Evolutionary conservation across 2,329 filamentous ascomycete genomes (phyloP).

Genomic region (Diaporthe sp.): DNA sequence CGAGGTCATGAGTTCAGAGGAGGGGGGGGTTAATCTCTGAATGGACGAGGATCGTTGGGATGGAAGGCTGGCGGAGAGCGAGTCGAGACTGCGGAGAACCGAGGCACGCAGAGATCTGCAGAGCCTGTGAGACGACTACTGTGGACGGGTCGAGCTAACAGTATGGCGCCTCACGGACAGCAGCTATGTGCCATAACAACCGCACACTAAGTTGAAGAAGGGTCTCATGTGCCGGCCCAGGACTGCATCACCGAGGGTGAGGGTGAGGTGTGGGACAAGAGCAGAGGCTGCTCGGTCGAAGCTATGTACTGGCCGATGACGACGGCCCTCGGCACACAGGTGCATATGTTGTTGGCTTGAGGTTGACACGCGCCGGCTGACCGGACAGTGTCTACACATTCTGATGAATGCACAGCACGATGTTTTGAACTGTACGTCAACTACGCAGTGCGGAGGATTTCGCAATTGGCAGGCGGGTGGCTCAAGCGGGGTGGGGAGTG

Average conservation of each 20-base stretch:
- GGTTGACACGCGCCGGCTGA: background rate
- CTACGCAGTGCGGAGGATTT: slow-evolving; percentile 6
- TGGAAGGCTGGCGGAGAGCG: background rate
- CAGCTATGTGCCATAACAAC: background rate
- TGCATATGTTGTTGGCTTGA: background rate
- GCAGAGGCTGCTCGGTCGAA: background rate
- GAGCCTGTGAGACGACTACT: background rate
- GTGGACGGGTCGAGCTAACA: background rate
- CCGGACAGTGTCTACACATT: background rate
- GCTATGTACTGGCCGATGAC: background rate
- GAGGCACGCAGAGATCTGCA: slow-evolving; percentile 2
- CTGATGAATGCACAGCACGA: background rate
- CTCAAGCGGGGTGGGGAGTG: background rate
- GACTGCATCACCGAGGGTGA: background rate
- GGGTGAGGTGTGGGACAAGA: background rate
- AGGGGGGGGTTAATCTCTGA: background rate
- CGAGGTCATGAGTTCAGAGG: background rate
- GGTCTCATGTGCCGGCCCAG: background rate
- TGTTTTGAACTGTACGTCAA: too few species aligned
- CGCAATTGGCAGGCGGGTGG: slow-evolving; percentile 11
- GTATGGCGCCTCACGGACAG: background rate
- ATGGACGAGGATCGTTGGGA: background rate
- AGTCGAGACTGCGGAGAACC: slow-evolving; percentile 4
- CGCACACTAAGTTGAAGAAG: background rate
- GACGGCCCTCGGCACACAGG: background rate